Evolutionary conservation across 768 basidiomycete genomes (phyloP), one percentile per base, ranked within the genome.

Genomic region (Exidia glandulosa): DNA sequence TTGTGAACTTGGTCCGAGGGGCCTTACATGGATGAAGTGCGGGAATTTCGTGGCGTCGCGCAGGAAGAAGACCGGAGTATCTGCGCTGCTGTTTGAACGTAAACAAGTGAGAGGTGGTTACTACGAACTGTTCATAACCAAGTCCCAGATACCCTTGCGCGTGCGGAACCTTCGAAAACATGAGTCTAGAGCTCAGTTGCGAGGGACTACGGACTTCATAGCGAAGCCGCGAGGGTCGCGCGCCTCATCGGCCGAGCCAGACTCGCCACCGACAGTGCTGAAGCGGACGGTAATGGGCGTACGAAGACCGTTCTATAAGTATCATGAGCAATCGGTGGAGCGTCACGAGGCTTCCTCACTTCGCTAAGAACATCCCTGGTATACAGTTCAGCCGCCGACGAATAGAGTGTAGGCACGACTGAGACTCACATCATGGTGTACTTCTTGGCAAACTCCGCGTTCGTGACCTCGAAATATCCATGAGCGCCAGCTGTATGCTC

Each of bases 381-480:
- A 69, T 57, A 68, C 68, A 30, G 74, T 62, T 47, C 64, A 29
- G 56, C 58, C 25, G 3, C 73, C 68, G 58, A 63, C 65, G 47
- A 70, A 69, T 59, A 69, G 54, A 33, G 1, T 9, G n/a, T 27
- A 23, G 58, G n/a, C 0, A 19, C 36, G 36, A 59, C 19, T 4
- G 5, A 16, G 31, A 63, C 64, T 32, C 62, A 69, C 65, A 71
- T 68, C 66, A 72, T 73, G 25, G 69, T 68, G 59, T 73, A 73
- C 45, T 71, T 67, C 57, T 70, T 69, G 34, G 63, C 68, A 56
- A 67, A 69, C 4, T 79, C 76, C 3, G 77, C 70, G 57, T 77
- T 68, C 2, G 77, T 94, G 65, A 90, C 80, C 75, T 91, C 84
- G 73, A 97, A 96, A 77, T 85, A 85, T 3, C 95, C 95, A 67